Base-by-base conservation (phyloP, 1,284 basidiomycete species). In the Anthracocystis walkeri region DNA sequence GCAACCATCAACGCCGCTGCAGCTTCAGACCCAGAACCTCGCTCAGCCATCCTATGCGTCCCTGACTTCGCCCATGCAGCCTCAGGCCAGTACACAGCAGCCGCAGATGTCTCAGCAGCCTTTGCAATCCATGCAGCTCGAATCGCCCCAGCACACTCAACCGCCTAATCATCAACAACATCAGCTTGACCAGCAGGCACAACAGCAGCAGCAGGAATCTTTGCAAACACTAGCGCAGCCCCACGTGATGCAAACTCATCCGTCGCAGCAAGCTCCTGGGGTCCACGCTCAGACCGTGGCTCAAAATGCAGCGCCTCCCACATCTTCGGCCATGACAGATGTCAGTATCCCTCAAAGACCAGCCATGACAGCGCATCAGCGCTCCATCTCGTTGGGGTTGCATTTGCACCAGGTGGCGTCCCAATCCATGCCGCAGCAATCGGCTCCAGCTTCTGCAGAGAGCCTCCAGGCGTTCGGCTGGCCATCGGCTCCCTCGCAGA, bases 331-430 rank as follows among this genome's bases (percentile, higher is more conserved):
- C 41, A 51, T 56, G 58, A 25, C 46, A 11, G 64, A 69, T 20
- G 58, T 41, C 12, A 42, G 31, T 21, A 56, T 56, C 29, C 25
- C 54, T 20, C 72, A 75, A 27, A 51, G 63, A 46, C 72, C 62
- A 8, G 41, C 57, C 16, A 46, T 63, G 45, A 45, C 55, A 10
- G 50, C 67, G n/a, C 74, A 76, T 52, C 74, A 76, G n/a, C 68
- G 74, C 8, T 76, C 74, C 7, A 40, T 67, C 3, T 76, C 74
- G 2, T 25, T 76, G 18, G 74, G 74, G 11, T 6, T 76, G 38
- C 68, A 76, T 45, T 27, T 76, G 54, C 74, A 76, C 25, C 64
- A 71, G 40, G 18, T 76, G 35, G 46, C 65, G 4, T 61, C 65
- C 0, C 64, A 68, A 8, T 31, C 68, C 20, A 68, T 71, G 60